Percentiles rank a stretch among this genome's conserved stretches.
phyloP scores from a whole-genome alignment of 345 rosid species.

The Lumnitzera racemosa region DNA sequence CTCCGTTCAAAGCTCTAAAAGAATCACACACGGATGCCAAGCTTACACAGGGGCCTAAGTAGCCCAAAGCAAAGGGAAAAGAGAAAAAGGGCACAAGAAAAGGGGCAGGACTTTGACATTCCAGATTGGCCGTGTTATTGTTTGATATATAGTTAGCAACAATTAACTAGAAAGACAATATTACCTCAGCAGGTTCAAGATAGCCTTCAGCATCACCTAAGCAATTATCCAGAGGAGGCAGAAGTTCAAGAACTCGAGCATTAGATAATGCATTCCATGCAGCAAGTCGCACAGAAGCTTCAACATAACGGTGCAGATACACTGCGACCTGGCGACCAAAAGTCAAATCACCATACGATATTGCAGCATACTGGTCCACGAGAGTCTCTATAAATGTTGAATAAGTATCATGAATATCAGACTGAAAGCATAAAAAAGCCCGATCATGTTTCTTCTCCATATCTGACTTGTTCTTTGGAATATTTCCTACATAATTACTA shows the following conservation, averaged over 20 bases:
- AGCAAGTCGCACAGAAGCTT: slow-evolving; percentile 55
- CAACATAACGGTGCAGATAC: slow-evolving; percentile 61
- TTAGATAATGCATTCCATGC: slow-evolving; percentile 66
- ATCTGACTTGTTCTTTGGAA: slow-evolving; percentile 5
- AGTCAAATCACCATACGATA: slow-evolving; percentile 64
- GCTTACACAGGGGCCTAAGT: no score
- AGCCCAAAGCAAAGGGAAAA: no score
- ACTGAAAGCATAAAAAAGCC: slow-evolving; percentile 57
- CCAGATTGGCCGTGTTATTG: no score
- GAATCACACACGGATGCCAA: no score
- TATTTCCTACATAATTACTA: slow-evolving; percentile 9
- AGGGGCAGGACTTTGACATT: no score
- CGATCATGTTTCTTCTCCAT: slow-evolving; percentile 8
- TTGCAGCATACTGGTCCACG: slow-evolving; percentile 73
- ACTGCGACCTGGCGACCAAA: slow-evolving; percentile 75
- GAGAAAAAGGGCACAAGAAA: no score
- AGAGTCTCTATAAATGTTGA: slow-evolving; percentile 63
- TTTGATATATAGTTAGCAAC: no score
- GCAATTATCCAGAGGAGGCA: slow-evolving; percentile 67
- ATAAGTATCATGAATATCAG: slow-evolving; percentile 67
- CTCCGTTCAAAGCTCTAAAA: no score
- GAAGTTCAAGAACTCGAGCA: slow-evolving; percentile 72
- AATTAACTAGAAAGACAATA: neutral
- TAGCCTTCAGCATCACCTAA: slow-evolving; percentile 58
- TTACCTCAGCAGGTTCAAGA: slow-evolving; percentile 81